phyloP scores from a whole-genome alignment of 805 yeast species.

The Wickerhamiella sorbophila region DNA sequence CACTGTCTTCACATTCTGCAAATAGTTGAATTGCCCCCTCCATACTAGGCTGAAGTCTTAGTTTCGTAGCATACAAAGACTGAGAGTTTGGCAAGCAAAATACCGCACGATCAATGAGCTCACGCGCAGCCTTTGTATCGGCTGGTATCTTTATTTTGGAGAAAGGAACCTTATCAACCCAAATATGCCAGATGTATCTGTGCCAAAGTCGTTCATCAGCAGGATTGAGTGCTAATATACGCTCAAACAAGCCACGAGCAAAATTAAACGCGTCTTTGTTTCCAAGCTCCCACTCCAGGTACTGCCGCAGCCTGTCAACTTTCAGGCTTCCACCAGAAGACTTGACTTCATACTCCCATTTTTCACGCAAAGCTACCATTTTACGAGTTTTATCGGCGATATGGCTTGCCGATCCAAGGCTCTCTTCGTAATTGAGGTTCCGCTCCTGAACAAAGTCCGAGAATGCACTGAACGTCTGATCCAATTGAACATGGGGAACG shows the following conservation, averaged over 20 bases:
- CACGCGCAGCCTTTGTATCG: not conserved
- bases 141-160: not conserved
- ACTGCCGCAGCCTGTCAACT: not conserved
- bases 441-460: not conserved
- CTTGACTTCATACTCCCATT: slow-evolving; percentile 3
- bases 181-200: not conserved
- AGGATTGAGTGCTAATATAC: not conserved
- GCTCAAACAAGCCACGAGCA: not conserved
- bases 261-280: not conserved
- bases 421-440: not conserved
- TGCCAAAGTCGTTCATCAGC: not conserved
- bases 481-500: not conserved
- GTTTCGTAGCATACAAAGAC: not conserved
- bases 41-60: not conserved
- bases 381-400: not conserved
- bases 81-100: not conserved
- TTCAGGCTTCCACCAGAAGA: not conserved
- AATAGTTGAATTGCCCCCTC: not conserved
- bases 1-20: not conserved
- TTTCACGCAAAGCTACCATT: not conserved
- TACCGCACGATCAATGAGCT: not conserved
- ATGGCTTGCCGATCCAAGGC: not conserved
- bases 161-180: not conserved
- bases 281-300: not conserved
- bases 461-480: not conserved